Evolutionary conservation across 352 stramenopile genomes (phyloP).

Genomic region (Phytophthora sansomeana): DNA sequence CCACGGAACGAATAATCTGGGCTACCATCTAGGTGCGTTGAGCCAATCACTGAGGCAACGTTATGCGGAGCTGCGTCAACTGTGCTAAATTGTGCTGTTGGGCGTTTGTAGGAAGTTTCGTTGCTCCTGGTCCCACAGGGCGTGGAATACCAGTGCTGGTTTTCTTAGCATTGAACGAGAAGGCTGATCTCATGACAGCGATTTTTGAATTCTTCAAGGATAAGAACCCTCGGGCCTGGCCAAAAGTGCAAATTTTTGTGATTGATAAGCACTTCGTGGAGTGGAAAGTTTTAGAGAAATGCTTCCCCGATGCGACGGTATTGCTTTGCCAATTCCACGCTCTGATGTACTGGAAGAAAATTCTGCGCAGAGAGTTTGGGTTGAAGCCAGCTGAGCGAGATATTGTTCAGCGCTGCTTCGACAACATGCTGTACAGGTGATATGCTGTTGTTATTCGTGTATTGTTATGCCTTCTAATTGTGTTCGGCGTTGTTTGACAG

Average conservation of each 20-base stretch:
- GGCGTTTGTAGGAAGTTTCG: not conserved
- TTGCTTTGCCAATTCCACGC: slow-evolving; percentile 8
- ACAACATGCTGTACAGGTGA: too few species aligned
- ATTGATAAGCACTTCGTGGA: slow-evolving; percentile 37
- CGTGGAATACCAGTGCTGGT: not conserved
- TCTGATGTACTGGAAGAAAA: slow-evolving; percentile 25
- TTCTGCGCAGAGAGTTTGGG: too few species aligned
- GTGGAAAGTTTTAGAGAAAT: slow-evolving; percentile 19
- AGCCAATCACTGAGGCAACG: too few species aligned
- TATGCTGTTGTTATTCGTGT: too few species aligned
- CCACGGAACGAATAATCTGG: slow-evolving; percentile 2
- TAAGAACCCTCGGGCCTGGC: not conserved
- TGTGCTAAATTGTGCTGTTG: too few species aligned
- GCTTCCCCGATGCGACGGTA: slow-evolving; percentile 13
- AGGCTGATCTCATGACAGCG: not conserved
- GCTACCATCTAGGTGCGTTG: not conserved
- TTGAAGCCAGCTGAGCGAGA: too few species aligned
- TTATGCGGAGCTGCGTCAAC: too few species aligned
- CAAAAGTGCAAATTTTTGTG: not conserved
- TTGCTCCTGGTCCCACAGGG: not conserved
- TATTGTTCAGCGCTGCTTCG: too few species aligned
- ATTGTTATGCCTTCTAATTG: too few species aligned
- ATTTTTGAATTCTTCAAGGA: slow-evolving; percentile 1
- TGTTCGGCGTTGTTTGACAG: too few species aligned
- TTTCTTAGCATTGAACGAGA: not conserved